These are phyloP conservation scores for Capsella rubella DNA, from an alignment of 441 rosid genomes.

Conservation along the genomic window DNA sequence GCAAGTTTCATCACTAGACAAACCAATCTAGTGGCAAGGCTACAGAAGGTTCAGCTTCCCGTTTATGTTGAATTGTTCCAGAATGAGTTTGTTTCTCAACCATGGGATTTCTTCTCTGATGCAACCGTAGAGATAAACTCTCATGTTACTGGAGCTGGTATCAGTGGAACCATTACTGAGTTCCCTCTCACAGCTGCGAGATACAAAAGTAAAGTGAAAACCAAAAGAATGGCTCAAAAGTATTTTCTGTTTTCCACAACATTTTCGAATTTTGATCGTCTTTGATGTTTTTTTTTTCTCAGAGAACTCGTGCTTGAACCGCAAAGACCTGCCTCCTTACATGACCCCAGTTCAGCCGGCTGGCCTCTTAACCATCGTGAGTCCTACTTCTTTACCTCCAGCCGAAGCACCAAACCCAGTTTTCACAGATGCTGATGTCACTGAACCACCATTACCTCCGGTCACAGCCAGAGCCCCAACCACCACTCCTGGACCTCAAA, in stretches of 20 bases:
- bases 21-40: conserved; percentile 56
- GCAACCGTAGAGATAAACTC: conserved; percentile 71
- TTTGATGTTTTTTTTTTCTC: conserved; percentile 36
- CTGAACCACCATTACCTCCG: conserved; percentile 74
- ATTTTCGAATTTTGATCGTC: background rate
- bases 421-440: conserved; percentile 62
- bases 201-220: conserved; percentile 68
- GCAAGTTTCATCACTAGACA: conserved; percentile 38
- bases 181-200: conserved; percentile 74
- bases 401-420: conserved; percentile 78
- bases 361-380: conserved; percentile 50
- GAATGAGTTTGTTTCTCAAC: conserved; percentile 83
- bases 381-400: conserved; percentile 55
- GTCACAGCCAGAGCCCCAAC: conserved; percentile 38
- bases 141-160: conserved; percentile 40
- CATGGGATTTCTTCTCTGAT: conserved; percentile 82
- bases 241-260: background rate
- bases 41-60: conserved; percentile 50
- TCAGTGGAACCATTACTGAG: conserved; percentile 71
- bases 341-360: conserved; percentile 70
- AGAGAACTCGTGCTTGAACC: conserved; percentile 68
- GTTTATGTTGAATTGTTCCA: conserved; percentile 69
- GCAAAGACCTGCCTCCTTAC: conserved; percentile 50
- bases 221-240: background rate
- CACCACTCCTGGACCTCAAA: conserved; percentile 40